These are phyloP conservation scores for Aspergillus uvarum DNA, from an alignment of 2,329 filamentous ascomycete species.

Conservation along the genomic window DNA sequence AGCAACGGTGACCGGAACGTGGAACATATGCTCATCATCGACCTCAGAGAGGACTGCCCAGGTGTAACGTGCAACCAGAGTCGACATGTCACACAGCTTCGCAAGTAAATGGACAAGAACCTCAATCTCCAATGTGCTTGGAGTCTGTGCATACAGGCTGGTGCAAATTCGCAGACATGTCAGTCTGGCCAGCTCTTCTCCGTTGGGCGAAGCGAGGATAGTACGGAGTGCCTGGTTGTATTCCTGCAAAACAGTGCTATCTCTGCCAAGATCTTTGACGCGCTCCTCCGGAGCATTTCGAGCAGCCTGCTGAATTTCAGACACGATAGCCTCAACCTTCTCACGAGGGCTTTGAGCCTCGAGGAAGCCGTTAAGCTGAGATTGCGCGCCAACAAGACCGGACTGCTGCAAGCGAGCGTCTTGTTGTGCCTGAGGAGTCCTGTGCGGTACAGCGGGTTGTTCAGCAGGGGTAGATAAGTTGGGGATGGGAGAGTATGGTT, in stretches of 20 bases:
- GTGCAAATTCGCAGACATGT: slow-evolving; percentile 59
- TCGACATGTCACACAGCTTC: slow-evolving; percentile 62
- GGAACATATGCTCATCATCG: slow-evolving; percentile 63
- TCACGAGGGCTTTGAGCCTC: slow-evolving; percentile 56
- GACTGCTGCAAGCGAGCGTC: slow-evolving; percentile 42
- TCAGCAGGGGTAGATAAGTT: slow-evolving; percentile 64
- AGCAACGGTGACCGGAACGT: slow-evolving; percentile 60
- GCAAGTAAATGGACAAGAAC: slow-evolving; percentile 61
- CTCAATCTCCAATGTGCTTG: slow-evolving; percentile 60
- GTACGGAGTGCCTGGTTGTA: slow-evolving; percentile 58
- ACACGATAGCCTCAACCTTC: slow-evolving; percentile 54
- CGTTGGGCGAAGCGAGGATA: slow-evolving; percentile 55
- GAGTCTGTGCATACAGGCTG: slow-evolving; percentile 56
- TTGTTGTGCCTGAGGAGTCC: slow-evolving; percentile 54
- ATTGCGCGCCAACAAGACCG: slow-evolving; percentile 40
- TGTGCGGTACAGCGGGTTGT: slow-evolving; percentile 60
- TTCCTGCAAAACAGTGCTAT: slow-evolving; percentile 56
- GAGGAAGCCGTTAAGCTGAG: slow-evolving; percentile 61
- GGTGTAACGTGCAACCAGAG: slow-evolving; percentile 54
- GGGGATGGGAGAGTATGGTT: slow-evolving; percentile 59
- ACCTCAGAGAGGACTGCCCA: slow-evolving; percentile 50
- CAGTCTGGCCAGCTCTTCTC: slow-evolving; percentile 56
- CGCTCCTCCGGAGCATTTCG: slow-evolving; percentile 59
- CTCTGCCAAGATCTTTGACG: slow-evolving; percentile 57
- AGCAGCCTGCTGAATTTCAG: slow-evolving; percentile 57